Base-by-base conservation (phyloP, 352 stramenopile species). In the Phytophthora cajani region DNA sequence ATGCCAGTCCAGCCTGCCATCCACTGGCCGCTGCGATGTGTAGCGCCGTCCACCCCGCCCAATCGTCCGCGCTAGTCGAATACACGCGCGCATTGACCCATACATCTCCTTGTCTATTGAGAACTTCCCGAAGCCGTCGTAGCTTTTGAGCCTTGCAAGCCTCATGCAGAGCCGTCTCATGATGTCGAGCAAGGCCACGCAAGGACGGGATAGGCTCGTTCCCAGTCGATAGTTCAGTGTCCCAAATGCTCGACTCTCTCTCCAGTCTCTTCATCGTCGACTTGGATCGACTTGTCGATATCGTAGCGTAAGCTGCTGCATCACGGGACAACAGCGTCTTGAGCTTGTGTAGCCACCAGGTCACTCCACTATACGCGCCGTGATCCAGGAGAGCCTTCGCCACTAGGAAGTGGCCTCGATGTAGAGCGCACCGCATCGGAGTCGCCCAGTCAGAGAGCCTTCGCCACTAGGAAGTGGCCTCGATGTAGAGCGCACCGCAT, bases 341-440 rank as follows among this genome's bases (percentile, higher is more conserved):
- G 46, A 84, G 33, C 49, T 73, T 78, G 57, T 78, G 58, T 25
- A 83, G 46, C 68, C 60, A 74, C 51, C 32, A 57, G 2, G 62
- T 32, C 5, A 77, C 47, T 9, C 62, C 54, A 38, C 50, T 75
- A 3, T 50, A 59, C 0, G 75, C 78, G 0, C 80, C 80, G n/a
- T 71, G 52, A 14, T 74, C 78, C 11, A 82, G 49, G 33, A 88
- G 61, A 36, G 62, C 59, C 44, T 72, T 75, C 0, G 70, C 78
- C 7, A 88, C 33, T 10, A 65, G 17, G 17, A 79, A 69, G 32
- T 83, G 74, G 1, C 69, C 64, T 54, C 67, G 75, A 32, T 70
- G 73, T 1, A 77, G 69, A 11, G 79, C 79, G 46, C 74, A 78
- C 6, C 61, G 52, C 14, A 87, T n/a, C n/a, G n/a, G n/a, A n/a